Evolutionary conservation across 225 moss, liverwort and hornwort species (phyloP).

Genomic region (Neckera pumila): DNA sequence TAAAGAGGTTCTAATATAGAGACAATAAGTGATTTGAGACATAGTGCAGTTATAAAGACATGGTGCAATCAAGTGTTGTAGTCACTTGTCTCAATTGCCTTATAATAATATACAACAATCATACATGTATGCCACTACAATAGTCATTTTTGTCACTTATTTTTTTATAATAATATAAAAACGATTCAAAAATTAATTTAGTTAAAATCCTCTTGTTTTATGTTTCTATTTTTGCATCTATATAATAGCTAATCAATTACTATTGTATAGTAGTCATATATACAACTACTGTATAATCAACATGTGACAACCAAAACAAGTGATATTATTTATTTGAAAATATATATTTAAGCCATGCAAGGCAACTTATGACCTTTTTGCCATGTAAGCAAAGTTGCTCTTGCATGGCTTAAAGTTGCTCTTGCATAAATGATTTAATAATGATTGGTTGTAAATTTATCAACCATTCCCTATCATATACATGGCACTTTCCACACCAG

Average conservation of each 20-base stretch:
- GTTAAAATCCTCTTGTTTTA: accelerated
- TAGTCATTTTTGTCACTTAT: too few species aligned
- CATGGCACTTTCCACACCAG: too few species aligned
- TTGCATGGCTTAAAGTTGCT: too few species aligned
- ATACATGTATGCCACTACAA: too few species aligned
- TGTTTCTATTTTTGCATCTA: too few species aligned
- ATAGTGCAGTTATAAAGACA: too few species aligned
- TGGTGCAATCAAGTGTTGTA: too few species aligned
- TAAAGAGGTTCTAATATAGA: accelerated
- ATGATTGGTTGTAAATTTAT: not conserved
- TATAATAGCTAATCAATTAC: not conserved
- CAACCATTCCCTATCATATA: not conserved
- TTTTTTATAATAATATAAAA: too few species aligned
- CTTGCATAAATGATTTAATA: not conserved
- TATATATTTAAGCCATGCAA: not conserved
- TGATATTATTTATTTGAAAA: not conserved
- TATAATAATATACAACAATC: too few species aligned
- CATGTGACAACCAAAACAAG: not conserved
- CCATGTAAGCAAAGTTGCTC: not conserved
- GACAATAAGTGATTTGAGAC: too few species aligned
- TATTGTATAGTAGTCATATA: not conserved
- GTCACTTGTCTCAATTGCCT: too few species aligned
- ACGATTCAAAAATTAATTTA: too few species aligned
- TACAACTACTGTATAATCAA: accelerated
- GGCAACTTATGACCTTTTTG: not conserved